phyloP scores from a whole-genome alignment of 371 early-diverging fungal species.

The Vairimorpha necatrix region DNA sequence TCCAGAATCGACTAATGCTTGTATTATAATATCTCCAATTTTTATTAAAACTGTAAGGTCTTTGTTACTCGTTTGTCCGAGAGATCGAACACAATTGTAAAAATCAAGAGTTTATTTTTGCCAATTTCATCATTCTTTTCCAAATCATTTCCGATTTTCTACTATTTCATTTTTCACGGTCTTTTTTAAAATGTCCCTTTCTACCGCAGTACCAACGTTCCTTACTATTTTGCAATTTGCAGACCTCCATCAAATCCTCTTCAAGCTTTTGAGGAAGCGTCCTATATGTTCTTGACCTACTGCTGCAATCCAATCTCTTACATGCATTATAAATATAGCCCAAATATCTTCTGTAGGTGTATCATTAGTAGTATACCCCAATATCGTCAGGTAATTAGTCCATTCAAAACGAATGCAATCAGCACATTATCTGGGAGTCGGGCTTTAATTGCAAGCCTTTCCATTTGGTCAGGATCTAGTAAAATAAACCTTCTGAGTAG shows the following conservation, averaged over 20 bases:
- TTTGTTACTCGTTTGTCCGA: not conserved
- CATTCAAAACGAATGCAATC: not conserved
- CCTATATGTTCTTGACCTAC: not conserved
- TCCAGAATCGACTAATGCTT: not conserved
- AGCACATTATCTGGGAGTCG: not conserved
- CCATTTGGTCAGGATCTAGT: not conserved
- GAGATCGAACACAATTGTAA: not conserved
- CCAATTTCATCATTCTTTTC: not conserved
- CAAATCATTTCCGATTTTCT: not conserved
- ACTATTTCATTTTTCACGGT: not conserved
- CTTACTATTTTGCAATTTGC: not conserved
- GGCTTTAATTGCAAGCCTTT: not conserved
- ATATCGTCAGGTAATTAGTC: not conserved
- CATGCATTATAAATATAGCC: conserved; percentile 7
- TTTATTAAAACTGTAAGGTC: not conserved
- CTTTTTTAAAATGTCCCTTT: not conserved
- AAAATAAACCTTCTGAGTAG: not conserved
- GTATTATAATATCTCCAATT: not conserved
- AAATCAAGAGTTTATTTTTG: not conserved
- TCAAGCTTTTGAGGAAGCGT: not conserved
- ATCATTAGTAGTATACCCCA: not conserved
- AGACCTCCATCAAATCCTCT: not conserved
- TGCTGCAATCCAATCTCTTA: conserved; percentile 3
- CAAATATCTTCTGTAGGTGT: not conserved
- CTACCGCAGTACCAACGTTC: not conserved